Evolutionary conservation across 2,329 filamentous ascomycete species (phyloP), one percentile per base, ranked within the genome.

Genomic region (Elsinoe necatrix): DNA sequence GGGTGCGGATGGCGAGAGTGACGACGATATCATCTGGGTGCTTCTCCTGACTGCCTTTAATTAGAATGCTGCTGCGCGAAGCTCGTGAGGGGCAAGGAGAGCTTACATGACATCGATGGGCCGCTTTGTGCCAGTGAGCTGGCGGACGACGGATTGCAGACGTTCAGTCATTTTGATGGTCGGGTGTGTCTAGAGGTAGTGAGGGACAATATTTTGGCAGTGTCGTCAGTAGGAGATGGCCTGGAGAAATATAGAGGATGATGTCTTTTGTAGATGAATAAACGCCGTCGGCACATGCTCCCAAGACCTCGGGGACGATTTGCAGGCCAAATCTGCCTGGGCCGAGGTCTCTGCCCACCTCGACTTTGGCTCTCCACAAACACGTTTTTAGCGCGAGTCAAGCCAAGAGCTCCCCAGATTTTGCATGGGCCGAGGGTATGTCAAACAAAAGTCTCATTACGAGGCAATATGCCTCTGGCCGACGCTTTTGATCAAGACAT

Each of bases 21-120:
- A 97, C 95, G 70, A 98, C 93, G 56, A 98, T 80, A 77, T 98
- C 93, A 71, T 97, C 92, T 64, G 91, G 83, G 72, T 95, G 95
- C 78, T 97, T 91, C 65, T 88, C 84, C 58, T 88, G 90, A 68
- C 90, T 95, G 65, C 57, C 14, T 16, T 3, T n/a, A 20, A 57
- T 61, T 55, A 61, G 59, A 37, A 45, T 54, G 47, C 42, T 57
- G 60, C 37, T 41, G 55, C 31, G 21, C 86, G 65, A 89, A 75
- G 29, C 90, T 89, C 60, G 91, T 81, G 57, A 83, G 34, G 45
- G 59, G 29, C 14, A 59, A 57, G 57, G 54, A 41, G 54, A 21
- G 68, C 86, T 78, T 81, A 95, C 91, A 96, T 87, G 61, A 83
- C 77, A 64, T 82, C 80, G 63, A 96, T 72, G 50, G 82, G 83